Evolutionary conservation across 73 alveolate genomes (phyloP), one percentile per base, ranked within the genome.

Genomic region (Effrenium voratum): DNA sequence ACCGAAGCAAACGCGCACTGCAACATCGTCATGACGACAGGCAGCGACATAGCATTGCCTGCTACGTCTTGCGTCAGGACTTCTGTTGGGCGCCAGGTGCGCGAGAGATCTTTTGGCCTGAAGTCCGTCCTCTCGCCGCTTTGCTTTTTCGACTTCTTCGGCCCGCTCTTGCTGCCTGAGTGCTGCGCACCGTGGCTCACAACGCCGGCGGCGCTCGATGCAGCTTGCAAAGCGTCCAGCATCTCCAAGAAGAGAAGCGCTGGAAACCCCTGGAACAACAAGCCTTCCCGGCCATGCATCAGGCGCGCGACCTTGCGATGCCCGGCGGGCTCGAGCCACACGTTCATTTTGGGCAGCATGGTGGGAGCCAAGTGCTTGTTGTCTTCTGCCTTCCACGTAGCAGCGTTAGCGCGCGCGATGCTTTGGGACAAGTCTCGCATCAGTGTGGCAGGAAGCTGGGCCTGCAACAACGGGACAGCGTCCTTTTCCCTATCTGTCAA

Each of bases 341-440:
- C n/a, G 47, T 3, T 47, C 76, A 34, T 32, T 52, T 28, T 32
- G 6, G 91, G 91, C n/a, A 80, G 47, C 91, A 80, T 80, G 73
- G 91, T 80, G 70, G 91, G 93, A 1, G 76, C 73, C 30, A 82
- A 16, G 38, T 82, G 77, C 77, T 52, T 30, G 38, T 38, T 55
- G 16, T 15, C 10, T 2, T 47, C 93, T 4, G 73, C 38, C 55
- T 49, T 47, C 70, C 72, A 46, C n/a, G 76, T 52, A 26, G 5
- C 19, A 3, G 49, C 93, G 19, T 34, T 50, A 1, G 93, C 93
- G 16, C 93, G 75, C 57, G 1, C 52, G 24, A 82, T 3, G 76
- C 93, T 82, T 26, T 82, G 93, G 34, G 77, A 50, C 93, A 82
- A 82, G 49, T 82, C 77, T 12, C 93, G 73, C 57, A 82, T 34